Evolutionary conservation across 1,284 basidiomycete species (phyloP).

Genomic region (Rhodofomes roseus): DNA sequence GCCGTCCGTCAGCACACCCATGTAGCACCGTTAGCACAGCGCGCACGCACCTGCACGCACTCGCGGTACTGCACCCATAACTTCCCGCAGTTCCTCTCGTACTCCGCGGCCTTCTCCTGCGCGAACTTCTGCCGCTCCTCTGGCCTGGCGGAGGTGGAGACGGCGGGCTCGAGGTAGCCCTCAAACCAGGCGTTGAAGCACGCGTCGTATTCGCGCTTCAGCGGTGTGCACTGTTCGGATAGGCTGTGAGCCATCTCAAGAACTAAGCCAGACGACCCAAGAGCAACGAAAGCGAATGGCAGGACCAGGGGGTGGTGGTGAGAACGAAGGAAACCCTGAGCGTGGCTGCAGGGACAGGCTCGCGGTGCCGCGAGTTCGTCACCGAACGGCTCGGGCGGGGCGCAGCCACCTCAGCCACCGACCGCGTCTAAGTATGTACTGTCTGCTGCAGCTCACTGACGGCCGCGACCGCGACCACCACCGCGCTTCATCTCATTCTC

Average conservation of each 20-base stretch:
- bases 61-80: slow-evolving; percentile 76
- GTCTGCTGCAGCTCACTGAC: too few species aligned
- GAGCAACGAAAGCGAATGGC: neutral
- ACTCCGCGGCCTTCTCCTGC: slow-evolving; percentile 70
- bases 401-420: too few species aligned
- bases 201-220: slow-evolving; percentile 86
- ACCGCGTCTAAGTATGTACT: too few species aligned
- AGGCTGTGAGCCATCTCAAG: slow-evolving; percentile 65
- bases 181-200: slow-evolving; percentile 98
- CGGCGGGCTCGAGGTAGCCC: slow-evolving; percentile 83
- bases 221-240: slow-evolving; percentile 79
- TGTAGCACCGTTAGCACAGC: neutral
- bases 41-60: slow-evolving; percentile 66
- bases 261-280: neutral
- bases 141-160: slow-evolving; percentile 27
- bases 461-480: too few species aligned
- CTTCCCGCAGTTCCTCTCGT: slow-evolving; percentile 78
- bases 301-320: neutral
- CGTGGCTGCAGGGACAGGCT: too few species aligned
- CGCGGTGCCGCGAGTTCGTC: too few species aligned
- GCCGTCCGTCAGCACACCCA: neutral
- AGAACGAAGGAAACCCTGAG: neutral
- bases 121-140: slow-evolving; percentile 45
- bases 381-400: too few species aligned
- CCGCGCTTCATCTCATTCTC: too few species aligned